Base-by-base conservation (phyloP, 441 rosid species). In the Isatis lusitanica region DNA sequence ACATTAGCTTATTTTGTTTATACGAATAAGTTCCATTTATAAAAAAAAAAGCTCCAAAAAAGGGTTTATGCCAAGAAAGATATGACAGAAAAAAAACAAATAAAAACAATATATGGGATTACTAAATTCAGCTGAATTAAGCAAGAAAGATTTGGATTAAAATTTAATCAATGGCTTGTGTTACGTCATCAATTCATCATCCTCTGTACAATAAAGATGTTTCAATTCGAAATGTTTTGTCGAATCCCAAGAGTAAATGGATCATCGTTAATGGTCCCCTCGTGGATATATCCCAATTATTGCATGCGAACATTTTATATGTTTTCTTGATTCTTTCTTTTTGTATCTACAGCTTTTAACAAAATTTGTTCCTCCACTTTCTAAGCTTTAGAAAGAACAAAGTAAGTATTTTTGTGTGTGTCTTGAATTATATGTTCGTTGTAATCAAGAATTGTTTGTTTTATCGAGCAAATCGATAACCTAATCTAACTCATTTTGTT, bases 131-230 rank as follows among this genome's bases (percentile, higher is more conserved):
- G 55, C 28, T 50, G 40, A 9, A 33, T 33, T 48, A 21, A 44
- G 31, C 13, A 46, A 47, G 7, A 64, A 47, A 33, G 11, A 47
- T 10, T 47, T 33, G 15, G 6, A 71, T 18, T 30, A 12, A 30
- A 51, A 63, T 31, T 7, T n/a, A n/a, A 63, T 55, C 21, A 24
- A 44, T 44, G 48, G 64, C 15, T 62, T 55, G 57, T 33, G 57
- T 44, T 55, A 65, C 71, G 77, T 73, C 77, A 73, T 65, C 66
- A 47, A 13, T 36, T 38, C 72, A 47, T 74, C 77, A 74, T 66
- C 66, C 1, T 15, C 9, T 53, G 58, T 56, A 8, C 35, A 36
- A 9, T 16, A 24, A 39, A 48, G 36, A 66, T 38, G 73, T 66
- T 66, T 58, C 53, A 59, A 3, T 52, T 26, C 39, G 24, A 52